Conservation (phyloP, 140 eudicot species). For the Anethum foeniculum region DNA sequence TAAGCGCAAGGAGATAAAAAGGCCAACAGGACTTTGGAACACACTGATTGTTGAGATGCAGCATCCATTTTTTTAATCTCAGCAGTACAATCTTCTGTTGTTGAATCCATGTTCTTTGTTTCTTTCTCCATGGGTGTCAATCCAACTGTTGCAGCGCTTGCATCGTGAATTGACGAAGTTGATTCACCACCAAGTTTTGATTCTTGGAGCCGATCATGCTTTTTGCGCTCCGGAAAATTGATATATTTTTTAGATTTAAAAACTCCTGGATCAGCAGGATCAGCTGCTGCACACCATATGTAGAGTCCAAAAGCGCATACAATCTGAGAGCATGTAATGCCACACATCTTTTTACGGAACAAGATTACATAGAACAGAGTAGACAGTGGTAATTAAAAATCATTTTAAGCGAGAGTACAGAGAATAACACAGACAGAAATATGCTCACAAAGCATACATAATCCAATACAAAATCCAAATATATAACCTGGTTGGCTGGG, state of each 20-base stretch:
- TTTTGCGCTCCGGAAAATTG: constrained; percentile 39
- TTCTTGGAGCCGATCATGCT: constrained; percentile 29
- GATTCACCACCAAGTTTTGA: constrained; percentile 68
- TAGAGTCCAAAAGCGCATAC: constrained; percentile 67
- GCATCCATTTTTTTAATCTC: constrained; percentile 28
- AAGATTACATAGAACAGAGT: background rate
- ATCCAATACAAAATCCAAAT: background rate
- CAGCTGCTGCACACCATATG: constrained; percentile 97
- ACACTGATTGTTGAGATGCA: constrained; percentile 20
- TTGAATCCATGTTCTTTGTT: constrained; percentile 31
- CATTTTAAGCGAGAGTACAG: background rate
- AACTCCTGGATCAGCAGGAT: constrained; percentile 98
- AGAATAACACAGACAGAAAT: background rate
- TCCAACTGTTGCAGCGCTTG: constrained; percentile 37
- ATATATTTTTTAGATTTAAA: constrained; percentile 83
- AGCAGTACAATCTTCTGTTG: constrained; percentile 33
- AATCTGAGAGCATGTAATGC: constrained; percentile 38
- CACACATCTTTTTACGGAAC: background rate
- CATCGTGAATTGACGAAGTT: constrained; percentile 52
- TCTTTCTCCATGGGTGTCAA: constrained; percentile 29
- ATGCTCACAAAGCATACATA: background rate
- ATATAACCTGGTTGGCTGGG: background rate
- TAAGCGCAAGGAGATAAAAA: constrained; percentile 65
- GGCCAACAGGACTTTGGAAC: constrained; percentile 30
- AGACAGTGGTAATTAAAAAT: background rate